A percentile compares a stretch with the other conserved stretches of the same genome.
Evolutionary conservation across 78 protist species (phyloP).

Genomic region (Speleostelium caveatum): DNA sequence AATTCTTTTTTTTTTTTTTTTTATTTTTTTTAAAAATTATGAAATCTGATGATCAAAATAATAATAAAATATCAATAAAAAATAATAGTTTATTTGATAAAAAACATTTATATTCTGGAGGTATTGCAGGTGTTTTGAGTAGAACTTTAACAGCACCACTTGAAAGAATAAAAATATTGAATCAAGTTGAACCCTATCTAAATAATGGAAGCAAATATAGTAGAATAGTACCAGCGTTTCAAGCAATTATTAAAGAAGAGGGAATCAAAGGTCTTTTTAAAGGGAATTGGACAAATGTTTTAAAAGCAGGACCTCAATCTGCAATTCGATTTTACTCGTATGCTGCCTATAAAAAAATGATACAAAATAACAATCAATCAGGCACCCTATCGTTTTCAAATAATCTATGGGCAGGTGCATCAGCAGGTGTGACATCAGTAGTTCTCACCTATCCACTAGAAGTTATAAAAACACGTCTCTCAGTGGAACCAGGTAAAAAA

Average conservation of each 20-base stretch:
- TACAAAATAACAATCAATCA: background rate
- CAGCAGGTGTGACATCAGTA: conserved; percentile 66
- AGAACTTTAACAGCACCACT: conserved; percentile 84
- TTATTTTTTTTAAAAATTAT: too few species aligned
- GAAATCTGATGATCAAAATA: background rate
- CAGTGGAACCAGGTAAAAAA: background rate
- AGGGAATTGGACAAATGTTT: conserved; percentile 37
- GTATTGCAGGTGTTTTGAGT: conserved; percentile 62
- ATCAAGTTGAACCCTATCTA: conserved; percentile 43
- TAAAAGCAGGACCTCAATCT: conserved; percentile 70
- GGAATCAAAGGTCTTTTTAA: conserved; percentile 46
- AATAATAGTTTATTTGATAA: background rate
- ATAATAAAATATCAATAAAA: background rate
- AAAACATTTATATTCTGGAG: conserved; percentile 50
- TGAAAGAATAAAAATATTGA: conserved; percentile 56
- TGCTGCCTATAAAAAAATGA: conserved; percentile 42
- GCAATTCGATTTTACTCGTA: conserved; percentile 63
- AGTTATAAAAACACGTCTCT: conserved; percentile 32
- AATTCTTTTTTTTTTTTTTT: too few species aligned
- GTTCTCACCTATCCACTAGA: conserved; percentile 49
- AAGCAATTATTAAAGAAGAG: conserved; percentile 38
- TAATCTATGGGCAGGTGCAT: conserved; percentile 75
- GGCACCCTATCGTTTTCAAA: background rate
- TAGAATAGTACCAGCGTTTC: conserved; percentile 15
- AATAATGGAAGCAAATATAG: conserved; percentile 38